phyloP scores from a whole-genome alignment of 2,329 filamentous ascomycete genomes.

The Colletotrichum viniferum region DNA sequence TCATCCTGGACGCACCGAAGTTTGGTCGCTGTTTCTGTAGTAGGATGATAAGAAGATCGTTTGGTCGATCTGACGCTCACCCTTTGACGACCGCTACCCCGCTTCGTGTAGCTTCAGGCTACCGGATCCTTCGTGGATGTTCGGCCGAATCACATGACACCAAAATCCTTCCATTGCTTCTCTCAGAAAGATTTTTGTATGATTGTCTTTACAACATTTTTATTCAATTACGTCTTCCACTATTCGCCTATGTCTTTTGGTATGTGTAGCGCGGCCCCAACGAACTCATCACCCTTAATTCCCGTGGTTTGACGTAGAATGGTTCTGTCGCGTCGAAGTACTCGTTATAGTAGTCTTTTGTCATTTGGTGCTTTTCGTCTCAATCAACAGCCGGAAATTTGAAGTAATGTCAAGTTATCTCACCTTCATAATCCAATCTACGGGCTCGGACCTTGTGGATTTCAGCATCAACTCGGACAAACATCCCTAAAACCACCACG shows the following conservation, averaged over 20 bases:
- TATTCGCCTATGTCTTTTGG: not conserved
- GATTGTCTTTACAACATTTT: not conserved
- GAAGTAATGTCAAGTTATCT: fast-evolving
- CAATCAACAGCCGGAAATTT: not conserved
- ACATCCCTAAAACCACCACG: fast-evolving
- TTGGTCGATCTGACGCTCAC: not conserved
- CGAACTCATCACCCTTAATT: slow-evolving; percentile 7
- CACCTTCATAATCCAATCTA: slow-evolving; percentile 18
- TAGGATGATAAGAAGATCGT: not conserved
- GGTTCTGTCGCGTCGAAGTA: slow-evolving; percentile 19
- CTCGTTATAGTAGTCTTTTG: slow-evolving; percentile 12
- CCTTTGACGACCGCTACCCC: not conserved
- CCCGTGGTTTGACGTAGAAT: not conserved
- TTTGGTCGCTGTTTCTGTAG: not conserved
- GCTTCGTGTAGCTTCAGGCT: not conserved
- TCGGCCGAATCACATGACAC: not conserved
- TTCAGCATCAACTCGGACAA: not conserved
- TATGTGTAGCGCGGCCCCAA: slow-evolving; percentile 7
- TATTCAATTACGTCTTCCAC: not conserved
- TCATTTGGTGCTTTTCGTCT: slow-evolving; percentile 10
- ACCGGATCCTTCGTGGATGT: not conserved
- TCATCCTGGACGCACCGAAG: not conserved
- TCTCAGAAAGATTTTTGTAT: not conserved
- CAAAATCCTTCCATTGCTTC: not conserved
- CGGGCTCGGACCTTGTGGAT: not conserved